Conservation (phyloP, 2,329 filamentous ascomycete genomes). For the Aureobasidium subglaciale region DNA sequence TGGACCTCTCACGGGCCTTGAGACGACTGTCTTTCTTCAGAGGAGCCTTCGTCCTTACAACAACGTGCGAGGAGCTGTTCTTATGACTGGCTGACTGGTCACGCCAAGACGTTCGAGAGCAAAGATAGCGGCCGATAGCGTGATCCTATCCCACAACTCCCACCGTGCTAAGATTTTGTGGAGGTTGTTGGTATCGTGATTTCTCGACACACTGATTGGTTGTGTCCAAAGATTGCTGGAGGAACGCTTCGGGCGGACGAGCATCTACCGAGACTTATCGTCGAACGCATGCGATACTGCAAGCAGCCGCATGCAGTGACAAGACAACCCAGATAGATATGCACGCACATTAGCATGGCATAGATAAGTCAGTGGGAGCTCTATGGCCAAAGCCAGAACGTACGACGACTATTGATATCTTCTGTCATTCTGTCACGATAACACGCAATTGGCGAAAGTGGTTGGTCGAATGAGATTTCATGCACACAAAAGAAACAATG, state of each 20-base stretch:
- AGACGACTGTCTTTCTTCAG: background rate
- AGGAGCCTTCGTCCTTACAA: background rate
- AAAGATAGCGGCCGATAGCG: conserved; percentile 14
- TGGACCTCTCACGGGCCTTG: conserved; percentile 2
- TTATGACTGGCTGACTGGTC: conserved; percentile 12
- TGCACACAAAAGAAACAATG: background rate
- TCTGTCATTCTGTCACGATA: background rate
- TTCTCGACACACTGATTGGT: background rate
- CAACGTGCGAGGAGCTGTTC: conserved; percentile 15
- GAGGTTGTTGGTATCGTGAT: background rate
- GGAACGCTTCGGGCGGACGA: background rate
- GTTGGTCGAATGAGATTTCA: background rate
- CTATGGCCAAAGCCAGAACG: background rate
- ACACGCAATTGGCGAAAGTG: background rate
- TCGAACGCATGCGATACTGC: background rate
- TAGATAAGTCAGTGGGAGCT: background rate
- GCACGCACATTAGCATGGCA: background rate
- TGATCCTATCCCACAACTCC: conserved; percentile 7
- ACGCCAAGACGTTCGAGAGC: conserved; percentile 12
- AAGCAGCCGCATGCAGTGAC: background rate
- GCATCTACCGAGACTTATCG: background rate
- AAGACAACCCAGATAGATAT: background rate
- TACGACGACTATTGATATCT: background rate
- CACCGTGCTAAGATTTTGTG: background rate
- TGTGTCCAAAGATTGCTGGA: background rate